phyloP scores from a whole-genome alignment of 306 rosid genomes.

The Dryas drummondii region DNA sequence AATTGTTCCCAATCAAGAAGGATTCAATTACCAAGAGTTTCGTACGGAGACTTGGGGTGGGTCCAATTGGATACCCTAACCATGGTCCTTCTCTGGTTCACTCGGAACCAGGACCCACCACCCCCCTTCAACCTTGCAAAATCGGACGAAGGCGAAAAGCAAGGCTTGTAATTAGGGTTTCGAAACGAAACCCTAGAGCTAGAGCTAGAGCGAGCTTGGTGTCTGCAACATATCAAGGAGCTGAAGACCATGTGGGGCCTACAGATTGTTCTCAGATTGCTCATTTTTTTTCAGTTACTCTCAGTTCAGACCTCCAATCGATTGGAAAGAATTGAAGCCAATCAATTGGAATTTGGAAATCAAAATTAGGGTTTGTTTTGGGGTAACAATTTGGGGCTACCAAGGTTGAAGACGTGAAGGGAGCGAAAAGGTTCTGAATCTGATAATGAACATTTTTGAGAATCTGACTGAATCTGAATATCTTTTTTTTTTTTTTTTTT shows the following conservation, averaged over 20 bases:
- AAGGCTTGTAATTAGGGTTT: constrained; percentile 49
- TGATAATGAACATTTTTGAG: constrained; percentile 23
- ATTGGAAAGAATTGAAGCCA: constrained; percentile 12
- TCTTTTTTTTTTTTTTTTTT: constrained; percentile 12
- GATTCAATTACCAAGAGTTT: constrained; percentile 70
- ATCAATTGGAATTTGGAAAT: background rate
- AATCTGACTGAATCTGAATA: constrained; percentile 36
- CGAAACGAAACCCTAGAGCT: constrained; percentile 48
- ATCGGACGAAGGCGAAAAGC: constrained; percentile 32
- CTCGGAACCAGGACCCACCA: constrained; percentile 45
- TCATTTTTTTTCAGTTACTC: constrained; percentile 45
- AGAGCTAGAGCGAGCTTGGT: constrained; percentile 36
- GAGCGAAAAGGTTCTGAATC: constrained; percentile 31
- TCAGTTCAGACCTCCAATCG: background rate
- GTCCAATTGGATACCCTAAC: constrained; percentile 70
- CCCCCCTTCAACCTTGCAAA: constrained; percentile 32
- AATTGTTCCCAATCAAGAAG: background rate
- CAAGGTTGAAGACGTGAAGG: constrained; percentile 36
- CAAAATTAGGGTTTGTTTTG: background rate
- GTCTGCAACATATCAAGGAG: constrained; percentile 55
- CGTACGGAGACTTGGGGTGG: constrained; percentile 78
- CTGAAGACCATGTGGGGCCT: constrained; percentile 60
- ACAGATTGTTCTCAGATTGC: constrained; percentile 58
- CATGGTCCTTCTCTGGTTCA: constrained; percentile 63
- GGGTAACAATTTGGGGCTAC: constrained; percentile 1